These are phyloP conservation scores for Neofusicoccum laricinum DNA, from an alignment of 2,329 filamentous ascomycete species.

Conservation along the genomic window DNA sequence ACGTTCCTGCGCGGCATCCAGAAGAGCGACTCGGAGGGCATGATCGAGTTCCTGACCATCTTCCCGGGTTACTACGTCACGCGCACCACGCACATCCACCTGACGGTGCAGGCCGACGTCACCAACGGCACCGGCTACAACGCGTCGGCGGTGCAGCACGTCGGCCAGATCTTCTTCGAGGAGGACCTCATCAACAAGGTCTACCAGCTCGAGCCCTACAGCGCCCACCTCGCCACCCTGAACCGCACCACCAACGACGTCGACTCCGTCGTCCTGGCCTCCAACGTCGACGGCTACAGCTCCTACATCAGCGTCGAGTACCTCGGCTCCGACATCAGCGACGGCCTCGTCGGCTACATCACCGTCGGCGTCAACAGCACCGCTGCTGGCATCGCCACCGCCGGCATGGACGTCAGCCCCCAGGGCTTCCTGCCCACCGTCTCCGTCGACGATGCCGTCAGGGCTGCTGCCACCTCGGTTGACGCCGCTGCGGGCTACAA, in stretches of 20 bases:
- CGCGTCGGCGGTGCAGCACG: constrained; percentile 49
- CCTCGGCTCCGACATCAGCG: constrained; percentile 48
- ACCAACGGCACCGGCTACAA: constrained; percentile 47
- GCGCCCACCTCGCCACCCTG: constrained; percentile 35
- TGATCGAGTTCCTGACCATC: constrained; percentile 50
- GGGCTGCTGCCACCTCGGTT: background rate
- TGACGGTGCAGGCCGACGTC: constrained; percentile 36
- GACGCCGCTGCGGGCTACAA: background rate
- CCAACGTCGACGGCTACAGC: constrained; percentile 43
- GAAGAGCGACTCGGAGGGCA: constrained; percentile 45
- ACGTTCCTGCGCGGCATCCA: constrained; percentile 50
- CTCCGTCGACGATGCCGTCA: background rate
- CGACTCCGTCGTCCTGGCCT: constrained; percentile 50
- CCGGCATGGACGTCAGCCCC: background rate
- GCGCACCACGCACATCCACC: constrained; percentile 40
- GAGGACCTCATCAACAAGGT: constrained; percentile 55
- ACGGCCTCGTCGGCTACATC: constrained; percentile 33
- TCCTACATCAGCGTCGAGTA: constrained; percentile 58
- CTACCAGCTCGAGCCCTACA: constrained; percentile 46
- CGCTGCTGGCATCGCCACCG: background rate
- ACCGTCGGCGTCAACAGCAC: constrained; percentile 4
- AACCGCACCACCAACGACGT: constrained; percentile 49
- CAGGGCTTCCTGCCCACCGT: constrained; percentile 5
- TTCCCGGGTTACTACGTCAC: constrained; percentile 46
- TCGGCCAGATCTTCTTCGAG: constrained; percentile 65